Conservation (phyloP, 2,329 filamentous ascomycete genomes). For the Ilyonectria sp. region DNA sequence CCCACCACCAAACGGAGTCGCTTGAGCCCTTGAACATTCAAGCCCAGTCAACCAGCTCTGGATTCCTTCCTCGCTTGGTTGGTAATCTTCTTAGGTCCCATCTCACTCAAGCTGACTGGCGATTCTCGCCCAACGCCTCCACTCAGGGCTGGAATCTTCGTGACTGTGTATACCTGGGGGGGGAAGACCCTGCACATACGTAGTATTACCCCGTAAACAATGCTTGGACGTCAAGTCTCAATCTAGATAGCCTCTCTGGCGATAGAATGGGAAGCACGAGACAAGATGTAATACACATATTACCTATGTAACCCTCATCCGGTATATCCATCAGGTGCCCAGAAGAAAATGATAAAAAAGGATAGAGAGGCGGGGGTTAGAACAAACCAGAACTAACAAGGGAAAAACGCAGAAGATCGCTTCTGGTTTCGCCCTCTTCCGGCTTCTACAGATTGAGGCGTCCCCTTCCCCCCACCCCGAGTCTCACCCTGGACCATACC, state of each 20-base stretch:
- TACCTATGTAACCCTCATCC: conserved; percentile 26
- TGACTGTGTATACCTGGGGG: not conserved
- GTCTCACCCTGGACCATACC: conserved; percentile 28
- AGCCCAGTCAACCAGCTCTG: not conserved
- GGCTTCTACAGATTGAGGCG: conserved; percentile 36
- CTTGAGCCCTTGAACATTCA: not conserved
- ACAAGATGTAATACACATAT: conserved; percentile 1
- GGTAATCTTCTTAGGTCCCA: conserved; percentile 1
- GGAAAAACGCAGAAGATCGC: conserved; percentile 41
- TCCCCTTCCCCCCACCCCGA: conserved; percentile 22
- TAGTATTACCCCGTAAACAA: not conserved
- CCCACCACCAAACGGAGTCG: not conserved
- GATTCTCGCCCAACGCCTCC: conserved; percentile 4
- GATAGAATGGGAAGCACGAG: conserved; percentile 10
- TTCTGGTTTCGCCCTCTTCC: conserved; percentile 34
- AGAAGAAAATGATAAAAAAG: conserved; percentile 13
- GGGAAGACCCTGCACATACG: not conserved
- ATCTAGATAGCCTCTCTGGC: conserved; percentile 13
- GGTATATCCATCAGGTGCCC: conserved; percentile 27
- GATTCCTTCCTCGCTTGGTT: conserved; percentile 10
- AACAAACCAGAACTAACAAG: conserved; percentile 31
- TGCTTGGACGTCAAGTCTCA: conserved; percentile 11
- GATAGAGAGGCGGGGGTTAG: conserved; percentile 17
- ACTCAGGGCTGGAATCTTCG: not conserved
- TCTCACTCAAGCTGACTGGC: conserved; percentile 7